A percentile compares a stretch with the other conserved stretches of the same genome.
phyloP scores from a whole-genome alignment of 768 basidiomycete genomes.

The Clitopilus passeckerianus region DNA sequence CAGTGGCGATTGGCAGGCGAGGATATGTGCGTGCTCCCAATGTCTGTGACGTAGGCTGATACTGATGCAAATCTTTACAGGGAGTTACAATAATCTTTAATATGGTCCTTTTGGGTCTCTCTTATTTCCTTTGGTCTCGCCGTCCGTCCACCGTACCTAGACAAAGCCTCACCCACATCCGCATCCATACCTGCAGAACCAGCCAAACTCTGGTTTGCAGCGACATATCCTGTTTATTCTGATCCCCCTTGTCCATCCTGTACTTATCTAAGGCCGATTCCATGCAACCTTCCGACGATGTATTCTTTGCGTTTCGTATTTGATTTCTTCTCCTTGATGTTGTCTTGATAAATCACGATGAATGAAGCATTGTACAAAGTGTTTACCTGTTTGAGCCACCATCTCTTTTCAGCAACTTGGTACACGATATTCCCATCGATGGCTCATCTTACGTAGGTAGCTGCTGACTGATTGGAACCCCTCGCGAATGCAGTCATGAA shows the following conservation, averaged over 20 bases:
- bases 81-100: constrained; percentile 2
- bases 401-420: background rate
- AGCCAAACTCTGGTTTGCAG: too few relatives aligned
- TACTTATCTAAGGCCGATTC: background rate
- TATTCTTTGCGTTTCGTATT: background rate
- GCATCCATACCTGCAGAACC: background rate
- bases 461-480: too few relatives aligned
- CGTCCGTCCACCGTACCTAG: background rate
- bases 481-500: too few relatives aligned
- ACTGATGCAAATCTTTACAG: background rate
- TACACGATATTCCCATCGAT: too few relatives aligned
- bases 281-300: background rate
- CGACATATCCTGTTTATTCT: too few relatives aligned
- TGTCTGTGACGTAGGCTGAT: background rate
- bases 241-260: too few relatives aligned
- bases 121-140: background rate
- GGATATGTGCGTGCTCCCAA: constrained; percentile 46
- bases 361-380: background rate
- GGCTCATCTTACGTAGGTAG: too few relatives aligned
- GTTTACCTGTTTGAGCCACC: background rate
- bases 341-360: background rate
- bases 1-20: constrained; percentile 48
- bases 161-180: background rate
- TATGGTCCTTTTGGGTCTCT: background rate
- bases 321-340: background rate